Base-by-base conservation (phyloP, 2,329 filamentous ascomycete genomes). In the Epichloe glyceriae region DNA sequence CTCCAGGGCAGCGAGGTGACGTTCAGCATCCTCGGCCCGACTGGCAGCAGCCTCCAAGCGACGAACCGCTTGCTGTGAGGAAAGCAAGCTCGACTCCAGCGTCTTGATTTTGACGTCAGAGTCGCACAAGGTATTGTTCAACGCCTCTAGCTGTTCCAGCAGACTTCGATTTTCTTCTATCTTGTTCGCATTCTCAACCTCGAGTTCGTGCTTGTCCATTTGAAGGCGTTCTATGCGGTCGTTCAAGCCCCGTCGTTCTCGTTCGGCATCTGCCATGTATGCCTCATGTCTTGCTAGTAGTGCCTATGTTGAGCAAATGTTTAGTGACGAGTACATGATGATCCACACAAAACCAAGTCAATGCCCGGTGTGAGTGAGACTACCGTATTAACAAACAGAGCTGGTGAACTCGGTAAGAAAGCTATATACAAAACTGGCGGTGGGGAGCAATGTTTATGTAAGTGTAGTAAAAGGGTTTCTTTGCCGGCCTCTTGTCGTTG, bases 231-330 rank as follows among this genome's bases (percentile, higher is more conserved):
- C 83, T 63, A 96, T 89, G 54, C 79, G 86, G 45, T 73, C 68
- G 43, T 79, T 76, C 69, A 96, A 81, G 54, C 83, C 79, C 54
- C 75, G 72, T 54, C 90, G 86, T 65, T 96, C 89, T 59, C 82
- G 81, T 72, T 95, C 89, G 53, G 90, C 88, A 66, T 95, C 88
- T 58, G 84, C 84, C 76, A 96, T 91, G 69, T 95, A 96, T 53
- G 86, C 82, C 73, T 97, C 90, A 78, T 98, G 90, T 61, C 91
- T 85, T 56, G 85, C 82, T 41, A 98, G 80, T 51, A 98, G 76
- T 53, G 89, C 89, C 93, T 97, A 82, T 53, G 85, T 68, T 50
- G 34, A 44, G 78, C 72, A 69, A 80, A 86, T 49, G 35, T 82
- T 94, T 70, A 94, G 85, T 71, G 76, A 76, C 57, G 74, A 72